Conservation (phyloP, 192 early-diverging fungal genomes). For the Podila epicladia region DNA sequence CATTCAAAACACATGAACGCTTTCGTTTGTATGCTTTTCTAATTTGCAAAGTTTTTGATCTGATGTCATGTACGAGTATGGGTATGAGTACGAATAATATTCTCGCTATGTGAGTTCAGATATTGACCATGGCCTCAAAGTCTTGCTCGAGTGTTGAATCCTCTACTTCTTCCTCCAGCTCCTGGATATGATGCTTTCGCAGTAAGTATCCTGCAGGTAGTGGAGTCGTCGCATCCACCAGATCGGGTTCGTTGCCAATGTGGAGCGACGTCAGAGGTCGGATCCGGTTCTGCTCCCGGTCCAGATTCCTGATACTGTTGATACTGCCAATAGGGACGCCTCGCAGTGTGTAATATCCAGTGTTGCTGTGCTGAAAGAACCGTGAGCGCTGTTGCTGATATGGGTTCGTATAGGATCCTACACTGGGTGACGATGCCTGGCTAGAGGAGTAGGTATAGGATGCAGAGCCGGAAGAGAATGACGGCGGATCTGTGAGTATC, state of each 20-base stretch:
- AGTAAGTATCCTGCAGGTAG: slow-evolving; percentile 17
- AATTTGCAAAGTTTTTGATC: too few species aligned
- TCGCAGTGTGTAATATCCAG: neutral
- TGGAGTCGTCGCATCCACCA: slow-evolving; percentile 8
- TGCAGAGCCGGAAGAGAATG: neutral
- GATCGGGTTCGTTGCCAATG: neutral
- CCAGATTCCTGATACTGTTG: slow-evolving; percentile 34
- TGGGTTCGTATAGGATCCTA: neutral
- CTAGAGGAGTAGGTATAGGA: neutral
- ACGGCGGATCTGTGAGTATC: neutral
- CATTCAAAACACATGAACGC: neutral
- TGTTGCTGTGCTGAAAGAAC: neutral
- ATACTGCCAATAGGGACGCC: slow-evolving; percentile 26
- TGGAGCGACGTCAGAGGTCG: slow-evolving; percentile 23
- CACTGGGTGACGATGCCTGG: neutral
- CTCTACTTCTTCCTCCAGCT: neutral
- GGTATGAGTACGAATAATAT: too few species aligned
- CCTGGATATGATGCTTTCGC: slow-evolving; percentile 22
- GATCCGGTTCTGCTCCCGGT: slow-evolving; percentile 15
- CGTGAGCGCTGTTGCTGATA: too few species aligned
- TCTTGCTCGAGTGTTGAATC: neutral
- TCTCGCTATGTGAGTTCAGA: neutral
- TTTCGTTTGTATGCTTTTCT: too few species aligned
- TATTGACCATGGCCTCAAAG: neutral
- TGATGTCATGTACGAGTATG: too few species aligned